A percentile compares a stretch with the other conserved stretches of the same genome.
Conservation (phyloP, 1,284 basidiomycete genomes). For the Puccinia horiana region DNA sequence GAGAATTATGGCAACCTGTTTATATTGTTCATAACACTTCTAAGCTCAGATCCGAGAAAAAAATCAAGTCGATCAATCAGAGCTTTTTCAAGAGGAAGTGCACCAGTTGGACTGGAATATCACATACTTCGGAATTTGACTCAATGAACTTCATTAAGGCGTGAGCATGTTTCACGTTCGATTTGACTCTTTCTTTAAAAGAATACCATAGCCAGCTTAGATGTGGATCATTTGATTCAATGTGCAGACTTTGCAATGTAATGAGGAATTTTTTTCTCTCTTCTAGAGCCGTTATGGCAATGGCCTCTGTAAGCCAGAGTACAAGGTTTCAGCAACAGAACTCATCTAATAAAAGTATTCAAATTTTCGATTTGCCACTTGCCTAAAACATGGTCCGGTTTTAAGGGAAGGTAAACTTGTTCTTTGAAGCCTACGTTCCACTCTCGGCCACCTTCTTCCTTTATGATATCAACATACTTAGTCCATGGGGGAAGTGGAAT, state of each 20-base stretch:
- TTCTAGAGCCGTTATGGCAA: background rate
- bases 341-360: background rate
- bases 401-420: background rate
- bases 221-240: background rate
- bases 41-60: background rate
- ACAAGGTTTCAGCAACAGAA: background rate
- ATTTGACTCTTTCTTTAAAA: background rate
- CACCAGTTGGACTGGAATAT: background rate
- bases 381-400: conserved; percentile 31
- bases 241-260: background rate
- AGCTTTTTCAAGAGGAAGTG: background rate
- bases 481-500: conserved; percentile 43
- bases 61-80: background rate
- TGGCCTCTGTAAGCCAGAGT: conserved; percentile 21
- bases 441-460: background rate
- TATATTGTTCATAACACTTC: background rate
- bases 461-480: background rate
- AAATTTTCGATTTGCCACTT: background rate
- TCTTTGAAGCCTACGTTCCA: background rate
- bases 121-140: background rate
- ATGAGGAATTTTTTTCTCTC: background rate
- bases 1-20: too few species aligned
- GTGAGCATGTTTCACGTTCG: background rate
- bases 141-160: conserved; percentile 3
- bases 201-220: conserved; percentile 15